Evolutionary conservation across 495 filamentous ascomycete species (phyloP), one percentile per base, ranked within the genome.

Genomic region (Aspergillus baeticus): DNA sequence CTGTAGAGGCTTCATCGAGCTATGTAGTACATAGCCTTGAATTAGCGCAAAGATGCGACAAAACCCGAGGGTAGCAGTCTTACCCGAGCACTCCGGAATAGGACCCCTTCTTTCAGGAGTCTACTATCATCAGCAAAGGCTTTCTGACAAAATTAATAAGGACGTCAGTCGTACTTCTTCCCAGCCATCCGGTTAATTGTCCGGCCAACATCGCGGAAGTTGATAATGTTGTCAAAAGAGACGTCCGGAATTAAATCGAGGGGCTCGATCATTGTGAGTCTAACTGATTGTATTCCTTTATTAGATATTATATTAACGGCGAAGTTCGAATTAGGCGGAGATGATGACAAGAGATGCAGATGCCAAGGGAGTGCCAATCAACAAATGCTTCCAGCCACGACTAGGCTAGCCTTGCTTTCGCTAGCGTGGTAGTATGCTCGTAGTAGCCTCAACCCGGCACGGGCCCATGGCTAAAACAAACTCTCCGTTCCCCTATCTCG

Each of bases 201-300:
- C 51, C 77, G 73, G n/a, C 86, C 91, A 52, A 94, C 87, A 78
- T 95, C 91, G 34, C 91, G 84, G 70, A 95, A 92, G 66, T 95
- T 94, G 67, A 89, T 75, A 57, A 93, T 82, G 37, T 78, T 84
- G 48, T 87, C 77, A 57, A 92, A 85, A 1, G 77, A 73, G 3
- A 72, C 67, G 49, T 73, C 70, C 39, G 71, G 65, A n/a, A 14
- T 8, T 15, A 15, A 33, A 2, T 7, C 20, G 35, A 21, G n/a
- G 13, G 14, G 35, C 22, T 13, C 15, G 5, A 23, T 20, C 36
- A 18, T 17, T n/a, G 37, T 18, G 10, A 29, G 26, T 3, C 26
- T 29, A 8, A 29, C 26, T 29, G 8, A 8, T 29, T 29, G 8
- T 29, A 29, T 8, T 29, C 26, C 4, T 29, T 29, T 29, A 29